Conservation (phyloP, 2,329 filamentous ascomycete species). For the Hansfordia pulvinata region DNA sequence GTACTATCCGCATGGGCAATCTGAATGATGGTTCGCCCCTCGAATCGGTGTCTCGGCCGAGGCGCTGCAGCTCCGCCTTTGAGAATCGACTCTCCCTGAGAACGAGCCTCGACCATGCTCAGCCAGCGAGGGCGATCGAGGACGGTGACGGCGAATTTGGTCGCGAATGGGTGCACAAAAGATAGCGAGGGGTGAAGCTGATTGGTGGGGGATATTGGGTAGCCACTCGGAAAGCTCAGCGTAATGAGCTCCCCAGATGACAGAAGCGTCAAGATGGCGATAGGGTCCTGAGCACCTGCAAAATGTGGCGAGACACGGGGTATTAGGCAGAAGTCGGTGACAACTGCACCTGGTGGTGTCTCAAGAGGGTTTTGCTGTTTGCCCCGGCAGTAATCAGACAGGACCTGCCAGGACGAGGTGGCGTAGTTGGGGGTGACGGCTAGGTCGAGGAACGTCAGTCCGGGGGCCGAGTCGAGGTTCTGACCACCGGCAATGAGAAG, state of each 20-base stretch:
- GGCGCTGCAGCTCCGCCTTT: constrained; percentile 65
- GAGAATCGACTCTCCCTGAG: constrained; percentile 64
- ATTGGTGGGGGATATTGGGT: constrained; percentile 83
- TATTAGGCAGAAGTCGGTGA: constrained; percentile 70
- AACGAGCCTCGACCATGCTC: constrained; percentile 73
- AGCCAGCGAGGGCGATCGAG: constrained; percentile 77
- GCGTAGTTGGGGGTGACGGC: constrained; percentile 81
- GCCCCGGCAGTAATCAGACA: constrained; percentile 67
- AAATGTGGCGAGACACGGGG: constrained; percentile 78
- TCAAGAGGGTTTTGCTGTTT: constrained; percentile 60
- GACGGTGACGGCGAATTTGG: constrained; percentile 54
- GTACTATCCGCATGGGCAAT: constrained; percentile 85
- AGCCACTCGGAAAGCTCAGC: constrained; percentile 82
- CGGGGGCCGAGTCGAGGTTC: constrained; percentile 53
- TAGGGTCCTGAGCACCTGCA: constrained; percentile 76
- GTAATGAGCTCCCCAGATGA: constrained; percentile 83
- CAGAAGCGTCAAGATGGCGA: constrained; percentile 67
- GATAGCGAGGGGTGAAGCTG: constrained; percentile 79
- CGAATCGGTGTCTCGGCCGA: constrained; percentile 61
- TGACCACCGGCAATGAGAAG: constrained; percentile 77
- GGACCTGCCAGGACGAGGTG: constrained; percentile 77
- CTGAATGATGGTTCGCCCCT: constrained; percentile 72
- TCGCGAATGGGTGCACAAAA: constrained; percentile 83
- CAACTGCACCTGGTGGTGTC: constrained; percentile 63
- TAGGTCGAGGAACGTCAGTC: constrained; percentile 79